Conservation (phyloP, 2,329 filamentous ascomycete genomes). For the Sarocladiaceae sp. region DNA sequence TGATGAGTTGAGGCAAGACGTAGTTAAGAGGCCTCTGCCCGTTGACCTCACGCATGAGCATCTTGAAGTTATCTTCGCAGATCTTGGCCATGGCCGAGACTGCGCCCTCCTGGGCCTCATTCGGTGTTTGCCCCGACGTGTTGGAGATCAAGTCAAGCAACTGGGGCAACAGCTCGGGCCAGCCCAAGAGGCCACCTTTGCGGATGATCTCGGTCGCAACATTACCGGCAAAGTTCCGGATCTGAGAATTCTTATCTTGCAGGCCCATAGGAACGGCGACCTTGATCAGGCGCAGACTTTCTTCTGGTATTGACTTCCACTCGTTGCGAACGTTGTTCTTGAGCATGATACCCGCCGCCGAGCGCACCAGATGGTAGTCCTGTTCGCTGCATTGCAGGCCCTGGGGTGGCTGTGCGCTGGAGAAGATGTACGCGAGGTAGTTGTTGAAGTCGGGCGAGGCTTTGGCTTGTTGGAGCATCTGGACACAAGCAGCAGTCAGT, state of each 20-base stretch:
- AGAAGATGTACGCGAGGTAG: constrained; percentile 89
- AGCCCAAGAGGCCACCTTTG: constrained; percentile 77
- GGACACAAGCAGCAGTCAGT: constrained; percentile 11
- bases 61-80: constrained; percentile 89
- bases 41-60: constrained; percentile 80
- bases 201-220: constrained; percentile 89
- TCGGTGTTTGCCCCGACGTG: constrained; percentile 57
- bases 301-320: constrained; percentile 69
- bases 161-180: constrained; percentile 85
- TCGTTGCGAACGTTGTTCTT: constrained; percentile 83
- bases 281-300: constrained; percentile 71
- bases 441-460: constrained; percentile 91
- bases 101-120: constrained; percentile 79
- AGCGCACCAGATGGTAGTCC: constrained; percentile 71
- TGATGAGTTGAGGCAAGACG: constrained; percentile 83
- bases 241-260: constrained; percentile 73
- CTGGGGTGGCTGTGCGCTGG: constrained; percentile 56
- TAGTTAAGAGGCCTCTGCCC: constrained; percentile 82
- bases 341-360: constrained; percentile 85
- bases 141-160: constrained; percentile 74
- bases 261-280: constrained; percentile 71
- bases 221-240: constrained; percentile 84
- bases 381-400: constrained; percentile 52
- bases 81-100: constrained; percentile 93
- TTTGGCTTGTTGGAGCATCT: constrained; percentile 94